Evolutionary conservation across 139 green algal species (phyloP).

Genomic region (Chlorella sorokiniana): DNA sequence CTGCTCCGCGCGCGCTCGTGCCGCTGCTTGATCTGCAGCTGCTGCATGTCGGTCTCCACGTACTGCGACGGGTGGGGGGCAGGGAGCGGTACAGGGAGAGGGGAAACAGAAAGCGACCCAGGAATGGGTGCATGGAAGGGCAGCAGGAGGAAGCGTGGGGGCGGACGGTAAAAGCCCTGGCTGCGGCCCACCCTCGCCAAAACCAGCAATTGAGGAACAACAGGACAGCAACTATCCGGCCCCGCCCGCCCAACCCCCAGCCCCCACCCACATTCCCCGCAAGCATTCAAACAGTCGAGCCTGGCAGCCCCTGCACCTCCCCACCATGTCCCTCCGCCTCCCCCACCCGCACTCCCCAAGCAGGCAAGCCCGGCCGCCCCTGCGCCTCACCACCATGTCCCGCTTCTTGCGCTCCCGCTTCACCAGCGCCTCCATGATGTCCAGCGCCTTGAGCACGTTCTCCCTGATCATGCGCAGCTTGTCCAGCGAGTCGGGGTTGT

Average conservation of each 20-base stretch:
- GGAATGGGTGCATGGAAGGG: too few relatives aligned
- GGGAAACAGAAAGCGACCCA: not conserved
- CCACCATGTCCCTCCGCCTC: too few relatives aligned
- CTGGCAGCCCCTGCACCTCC: too few relatives aligned
- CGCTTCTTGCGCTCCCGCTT: conserved; percentile 78
- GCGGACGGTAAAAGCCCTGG: too few relatives aligned
- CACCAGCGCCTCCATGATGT: conserved; percentile 69
- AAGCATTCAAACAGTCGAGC: too few relatives aligned
- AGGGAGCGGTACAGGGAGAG: not conserved
- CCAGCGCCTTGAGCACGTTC: conserved; percentile 63
- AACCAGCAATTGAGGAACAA: too few relatives aligned
- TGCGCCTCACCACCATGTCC: conserved; percentile 60
- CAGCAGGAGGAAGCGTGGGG: too few relatives aligned
- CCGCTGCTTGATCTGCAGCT: conserved; percentile 62
- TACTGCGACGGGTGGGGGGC: conserved; percentile 43
- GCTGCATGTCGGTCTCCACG: conserved; percentile 62
- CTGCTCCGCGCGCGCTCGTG: conserved; percentile 47
- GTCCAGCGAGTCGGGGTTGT: conserved; percentile 79
- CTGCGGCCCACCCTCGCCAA: too few relatives aligned
- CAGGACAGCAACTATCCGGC: too few relatives aligned
- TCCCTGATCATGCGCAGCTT: conserved; percentile 77
- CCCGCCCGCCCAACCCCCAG: too few relatives aligned
- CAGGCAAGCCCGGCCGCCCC: too few relatives aligned
- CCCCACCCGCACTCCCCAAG: not conserved
- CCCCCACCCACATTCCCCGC: too few relatives aligned